These are phyloP conservation scores for Cyamopsis tetragonoloba DNA, from an alignment of 306 rosid genomes.

Conservation along the genomic window DNA sequence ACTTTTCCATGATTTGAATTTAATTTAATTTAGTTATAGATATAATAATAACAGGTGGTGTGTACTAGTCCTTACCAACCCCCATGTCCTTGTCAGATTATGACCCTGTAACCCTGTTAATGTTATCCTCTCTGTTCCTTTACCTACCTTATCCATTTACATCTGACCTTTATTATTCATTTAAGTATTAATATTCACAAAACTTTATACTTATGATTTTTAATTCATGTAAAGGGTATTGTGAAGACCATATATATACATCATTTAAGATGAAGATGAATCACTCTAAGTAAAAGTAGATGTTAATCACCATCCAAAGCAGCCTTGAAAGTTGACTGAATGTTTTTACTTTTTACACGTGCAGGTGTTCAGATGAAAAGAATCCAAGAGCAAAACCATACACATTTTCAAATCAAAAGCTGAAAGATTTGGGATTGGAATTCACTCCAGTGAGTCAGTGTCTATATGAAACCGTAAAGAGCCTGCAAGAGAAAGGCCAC, in stretches of 20 bases:
- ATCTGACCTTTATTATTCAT: neutral
- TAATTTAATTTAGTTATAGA: no score
- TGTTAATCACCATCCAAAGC: no score
- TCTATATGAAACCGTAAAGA: slow-evolving; percentile 80
- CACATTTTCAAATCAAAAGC: slow-evolving; percentile 70
- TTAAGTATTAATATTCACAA: neutral
- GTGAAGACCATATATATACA: no score
- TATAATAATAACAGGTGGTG: slow-evolving; percentile 27
- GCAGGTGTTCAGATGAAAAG: slow-evolving; percentile 76
- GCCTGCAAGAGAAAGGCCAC: slow-evolving; percentile 89
- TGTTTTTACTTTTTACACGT: neutral
- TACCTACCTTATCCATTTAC: slow-evolving; percentile 10
- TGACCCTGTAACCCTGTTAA: neutral
- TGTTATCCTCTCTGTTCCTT: neutral
- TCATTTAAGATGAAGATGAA: no score
- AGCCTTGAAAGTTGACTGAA: neutral
- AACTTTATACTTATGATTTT: neutral
- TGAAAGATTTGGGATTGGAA: slow-evolving; percentile 75
- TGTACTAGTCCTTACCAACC: slow-evolving; percentile 40
- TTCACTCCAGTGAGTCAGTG: slow-evolving; percentile 72
- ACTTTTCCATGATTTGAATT: neutral
- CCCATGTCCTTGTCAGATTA: slow-evolving; percentile 24
- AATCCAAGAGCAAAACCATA: slow-evolving; percentile 77
- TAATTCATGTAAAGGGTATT: no score
- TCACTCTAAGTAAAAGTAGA: no score